Conservation (phyloP, 2,329 filamentous ascomycete species). For the Colletotrichum liriopes region DNA sequence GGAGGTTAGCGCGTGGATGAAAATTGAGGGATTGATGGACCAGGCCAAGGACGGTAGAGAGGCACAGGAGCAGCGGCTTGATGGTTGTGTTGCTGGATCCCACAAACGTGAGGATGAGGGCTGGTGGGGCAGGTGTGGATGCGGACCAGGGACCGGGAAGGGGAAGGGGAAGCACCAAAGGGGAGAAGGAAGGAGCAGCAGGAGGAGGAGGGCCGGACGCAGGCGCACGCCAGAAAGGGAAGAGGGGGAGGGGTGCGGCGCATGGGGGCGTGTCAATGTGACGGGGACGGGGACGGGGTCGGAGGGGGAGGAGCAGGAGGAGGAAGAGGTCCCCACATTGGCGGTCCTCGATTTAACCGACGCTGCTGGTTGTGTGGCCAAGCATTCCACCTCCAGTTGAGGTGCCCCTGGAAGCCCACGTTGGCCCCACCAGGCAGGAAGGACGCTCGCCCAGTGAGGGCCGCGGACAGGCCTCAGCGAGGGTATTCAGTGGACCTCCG, state of each 20-base stretch:
- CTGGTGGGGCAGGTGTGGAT: slow-evolving; percentile 17
- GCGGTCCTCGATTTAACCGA: slow-evolving; percentile 18
- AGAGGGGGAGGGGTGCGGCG: not conserved
- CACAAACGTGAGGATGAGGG: slow-evolving; percentile 23
- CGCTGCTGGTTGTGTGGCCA: slow-evolving; percentile 32
- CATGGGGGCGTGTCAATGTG: not conserved
- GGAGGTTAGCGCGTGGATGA: slow-evolving; percentile 12
- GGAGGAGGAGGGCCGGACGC: not conserved
- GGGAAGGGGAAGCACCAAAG: not conserved
- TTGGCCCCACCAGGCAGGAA: not conserved
- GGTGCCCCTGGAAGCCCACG: not conserved
- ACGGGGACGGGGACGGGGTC: not conserved
- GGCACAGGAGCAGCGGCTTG: slow-evolving; percentile 19
- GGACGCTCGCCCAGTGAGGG: slow-evolving; percentile 13
- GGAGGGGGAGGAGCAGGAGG: not conserved
- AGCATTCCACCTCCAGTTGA: not conserved
- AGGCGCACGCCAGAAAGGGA: slow-evolving; percentile 11
- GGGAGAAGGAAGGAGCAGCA: not conserved
- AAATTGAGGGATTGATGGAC: slow-evolving; percentile 26
- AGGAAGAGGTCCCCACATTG: not conserved
- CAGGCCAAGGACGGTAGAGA: slow-evolving; percentile 26
- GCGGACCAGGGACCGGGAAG: slow-evolving; percentile 28
- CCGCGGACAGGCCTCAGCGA: slow-evolving; percentile 33
- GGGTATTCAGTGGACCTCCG: slow-evolving; percentile 36
- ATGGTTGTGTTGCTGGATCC: not conserved